Percentiles rank a stretch among this genome's conserved stretches.
Evolutionary conservation across 495 filamentous ascomycete species (phyloP).

Genomic region (Neurospora africana): DNA sequence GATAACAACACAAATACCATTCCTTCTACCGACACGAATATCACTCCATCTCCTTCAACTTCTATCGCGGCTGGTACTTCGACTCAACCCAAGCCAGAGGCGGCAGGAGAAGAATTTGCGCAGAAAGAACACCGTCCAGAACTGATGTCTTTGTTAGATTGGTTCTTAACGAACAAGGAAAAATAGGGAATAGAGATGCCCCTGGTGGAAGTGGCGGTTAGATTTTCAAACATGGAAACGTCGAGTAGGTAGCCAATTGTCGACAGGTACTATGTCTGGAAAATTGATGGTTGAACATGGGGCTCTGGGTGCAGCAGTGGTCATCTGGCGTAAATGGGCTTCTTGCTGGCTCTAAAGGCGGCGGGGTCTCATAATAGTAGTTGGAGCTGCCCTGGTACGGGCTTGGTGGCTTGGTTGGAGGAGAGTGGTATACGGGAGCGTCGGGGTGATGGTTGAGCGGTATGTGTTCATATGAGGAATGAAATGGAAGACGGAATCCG

Average conservation of each 20-base stretch:
- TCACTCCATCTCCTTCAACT: not conserved
- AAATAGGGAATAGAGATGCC: not conserved
- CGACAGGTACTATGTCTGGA: slow-evolving; percentile 29
- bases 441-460: not conserved
- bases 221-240: not conserved
- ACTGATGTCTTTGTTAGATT: not conserved
- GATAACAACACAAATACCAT: too few relatives aligned
- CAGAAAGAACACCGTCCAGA: not conserved
- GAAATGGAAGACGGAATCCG: not conserved
- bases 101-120: not conserved
- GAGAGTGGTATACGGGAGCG: slow-evolving; percentile 42
- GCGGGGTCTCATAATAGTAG: slow-evolving; percentile 46
- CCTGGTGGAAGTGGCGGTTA: not conserved
- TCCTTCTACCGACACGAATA: not conserved
- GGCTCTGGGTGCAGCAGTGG: slow-evolving; percentile 26
- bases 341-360: slow-evolving; percentile 35
- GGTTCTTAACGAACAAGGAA: not conserved
- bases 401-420: slow-evolving; percentile 41
- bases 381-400: slow-evolving; percentile 46
- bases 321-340: slow-evolving; percentile 41
- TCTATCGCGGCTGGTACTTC: not conserved
- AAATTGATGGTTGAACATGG: slow-evolving; percentile 32
- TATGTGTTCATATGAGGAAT: not conserved
- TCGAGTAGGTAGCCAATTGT: slow-evolving; percentile 30
- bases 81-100: not conserved